Percentiles rank a stretch among this genome's conserved stretches.
These are phyloP conservation scores for Centella asiatica DNA, from an alignment of 129 eudicot genomes.

Conservation along the genomic window DNA sequence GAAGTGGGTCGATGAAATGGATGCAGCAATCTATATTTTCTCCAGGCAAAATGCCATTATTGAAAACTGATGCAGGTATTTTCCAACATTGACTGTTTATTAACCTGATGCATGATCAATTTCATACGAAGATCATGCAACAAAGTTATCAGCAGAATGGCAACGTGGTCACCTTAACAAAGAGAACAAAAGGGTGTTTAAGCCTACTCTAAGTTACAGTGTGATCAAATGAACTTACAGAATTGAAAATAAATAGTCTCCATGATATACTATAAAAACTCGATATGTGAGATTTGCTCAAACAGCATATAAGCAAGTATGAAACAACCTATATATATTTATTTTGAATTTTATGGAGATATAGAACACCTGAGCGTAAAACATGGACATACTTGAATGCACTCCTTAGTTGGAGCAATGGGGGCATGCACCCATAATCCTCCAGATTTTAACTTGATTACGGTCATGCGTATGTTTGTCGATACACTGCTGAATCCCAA, in stretches of 20 bases:
- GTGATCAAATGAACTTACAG: neutral
- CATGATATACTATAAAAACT: neutral
- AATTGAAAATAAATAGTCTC: neutral
- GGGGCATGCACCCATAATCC: constrained; percentile 99
- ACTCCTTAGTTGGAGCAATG: constrained; percentile 94
- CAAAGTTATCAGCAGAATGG: no score
- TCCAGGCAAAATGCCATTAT: neutral
- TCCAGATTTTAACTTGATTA: constrained; percentile 92
- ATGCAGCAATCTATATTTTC: neutral
- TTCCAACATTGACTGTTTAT: no score
- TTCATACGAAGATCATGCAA: no score
- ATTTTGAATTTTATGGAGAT: neutral
- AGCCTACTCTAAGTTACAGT: neutral
- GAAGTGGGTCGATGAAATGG: neutral
- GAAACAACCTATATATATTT: neutral
- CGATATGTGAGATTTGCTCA: neutral
- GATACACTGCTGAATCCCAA: constrained; percentile 98
- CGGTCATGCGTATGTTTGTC: constrained; percentile 93
- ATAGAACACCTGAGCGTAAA: neutral
- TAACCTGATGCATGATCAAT: neutral
- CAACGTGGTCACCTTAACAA: no score
- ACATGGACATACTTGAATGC: constrained; percentile 55
- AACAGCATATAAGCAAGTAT: neutral
- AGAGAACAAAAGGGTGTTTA: no score
- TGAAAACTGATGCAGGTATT: neutral